Percentiles rank a stretch among this genome's conserved stretches.
These are phyloP conservation scores for Calcarisporium arbuscula DNA, from an alignment of 2,329 filamentous ascomycete genomes.

Conservation along the genomic window DNA sequence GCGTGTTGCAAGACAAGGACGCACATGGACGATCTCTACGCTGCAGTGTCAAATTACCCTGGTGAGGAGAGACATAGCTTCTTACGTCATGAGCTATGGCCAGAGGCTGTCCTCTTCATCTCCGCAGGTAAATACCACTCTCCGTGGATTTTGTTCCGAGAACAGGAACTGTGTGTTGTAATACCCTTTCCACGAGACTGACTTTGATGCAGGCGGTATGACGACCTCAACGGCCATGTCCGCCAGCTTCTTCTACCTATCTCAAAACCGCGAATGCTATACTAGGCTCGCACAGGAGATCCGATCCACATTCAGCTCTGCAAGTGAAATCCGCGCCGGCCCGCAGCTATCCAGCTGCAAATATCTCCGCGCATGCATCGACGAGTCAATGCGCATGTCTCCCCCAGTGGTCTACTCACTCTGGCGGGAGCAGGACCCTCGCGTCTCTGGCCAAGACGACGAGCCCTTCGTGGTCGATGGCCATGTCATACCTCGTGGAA, in stretches of 20 bases:
- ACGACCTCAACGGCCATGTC: slow-evolving; percentile 29
- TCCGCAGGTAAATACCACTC: too few species aligned
- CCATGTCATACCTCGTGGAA: slow-evolving; percentile 3
- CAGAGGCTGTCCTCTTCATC: slow-evolving; percentile 7
- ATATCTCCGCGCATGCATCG: slow-evolving; percentile 34
- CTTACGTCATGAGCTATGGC: slow-evolving; percentile 1
- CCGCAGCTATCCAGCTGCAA: slow-evolving; percentile 23
- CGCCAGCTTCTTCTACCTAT: slow-evolving; percentile 33
- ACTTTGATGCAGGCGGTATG: neutral
- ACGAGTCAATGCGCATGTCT: slow-evolving; percentile 5
- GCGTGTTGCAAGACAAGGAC: slow-evolving; percentile 1
- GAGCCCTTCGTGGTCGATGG: slow-evolving; percentile 4
- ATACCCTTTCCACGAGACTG: too few species aligned
- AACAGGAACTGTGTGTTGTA: too few species aligned
- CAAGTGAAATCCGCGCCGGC: slow-evolving; percentile 27
- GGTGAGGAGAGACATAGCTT: neutral
- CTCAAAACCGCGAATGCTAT: slow-evolving; percentile 23
- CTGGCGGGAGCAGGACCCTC: slow-evolving; percentile 4
- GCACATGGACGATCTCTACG: slow-evolving; percentile 4
- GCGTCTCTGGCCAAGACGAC: neutral
- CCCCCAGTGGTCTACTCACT: slow-evolving; percentile 1
- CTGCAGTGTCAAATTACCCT: neutral
- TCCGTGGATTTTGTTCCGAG: too few species aligned
- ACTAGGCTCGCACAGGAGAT: slow-evolving; percentile 24
- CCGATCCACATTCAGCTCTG: slow-evolving; percentile 20